These are phyloP conservation scores for Phaeotremella fagi DNA, from an alignment of 768 basidiomycete species.

Conservation along the genomic window DNA sequence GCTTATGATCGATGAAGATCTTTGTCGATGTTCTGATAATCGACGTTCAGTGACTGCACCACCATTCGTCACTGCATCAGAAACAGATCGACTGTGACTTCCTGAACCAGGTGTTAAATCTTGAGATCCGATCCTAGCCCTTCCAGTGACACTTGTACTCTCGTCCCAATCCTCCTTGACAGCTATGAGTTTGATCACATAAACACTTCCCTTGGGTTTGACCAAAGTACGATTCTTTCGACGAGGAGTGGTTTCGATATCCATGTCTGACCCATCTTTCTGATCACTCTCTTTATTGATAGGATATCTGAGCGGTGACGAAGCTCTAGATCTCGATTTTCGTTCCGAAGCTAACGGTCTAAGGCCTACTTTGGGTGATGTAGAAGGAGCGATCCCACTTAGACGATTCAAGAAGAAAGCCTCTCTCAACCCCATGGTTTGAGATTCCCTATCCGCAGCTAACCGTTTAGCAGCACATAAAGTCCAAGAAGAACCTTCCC, in stretches of 20 bases:
- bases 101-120: not conserved
- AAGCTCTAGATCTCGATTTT: conserved; percentile 7
- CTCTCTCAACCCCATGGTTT: conserved; percentile 49
- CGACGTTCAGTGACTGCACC: not conserved
- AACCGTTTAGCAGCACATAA: conserved; percentile 51
- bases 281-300: not conserved
- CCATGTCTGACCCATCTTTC: not conserved
- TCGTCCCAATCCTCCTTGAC: conserved; percentile 35
- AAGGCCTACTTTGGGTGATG: not conserved
- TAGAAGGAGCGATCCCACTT: conserved; percentile 2
- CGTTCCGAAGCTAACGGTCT: not conserved
- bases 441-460: conserved; percentile 47
- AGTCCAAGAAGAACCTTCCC: conserved; percentile 40
- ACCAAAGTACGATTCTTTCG: not conserved
- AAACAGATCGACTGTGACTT: conserved; percentile 24
- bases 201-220: conserved; percentile 27
- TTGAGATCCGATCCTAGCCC: not conserved
- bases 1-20: not conserved
- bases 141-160: not conserved
- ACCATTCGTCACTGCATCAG: conserved; percentile 11
- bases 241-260: too few species aligned
- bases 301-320: conserved; percentile 6
- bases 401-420: conserved; percentile 48
- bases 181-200: conserved; percentile 37
- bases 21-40: not conserved